These are phyloP conservation scores for Fusarium sp. DNA, from an alignment of 2,329 filamentous ascomycete genomes.

Conservation along the genomic window DNA sequence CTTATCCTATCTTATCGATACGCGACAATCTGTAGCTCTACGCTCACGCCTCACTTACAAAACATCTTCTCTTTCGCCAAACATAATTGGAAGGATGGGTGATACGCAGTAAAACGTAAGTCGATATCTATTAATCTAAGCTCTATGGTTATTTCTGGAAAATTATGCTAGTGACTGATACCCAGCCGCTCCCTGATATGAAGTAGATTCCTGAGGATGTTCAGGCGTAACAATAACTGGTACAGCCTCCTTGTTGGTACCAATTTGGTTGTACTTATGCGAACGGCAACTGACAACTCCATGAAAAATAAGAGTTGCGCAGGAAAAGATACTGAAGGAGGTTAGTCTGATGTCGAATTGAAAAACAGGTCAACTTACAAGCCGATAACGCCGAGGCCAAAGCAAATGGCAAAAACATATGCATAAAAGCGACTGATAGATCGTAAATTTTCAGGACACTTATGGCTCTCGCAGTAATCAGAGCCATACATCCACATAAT, in stretches of 20 bases:
- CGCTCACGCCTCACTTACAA: no score
- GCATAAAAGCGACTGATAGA: conserved; percentile 39
- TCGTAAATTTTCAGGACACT: conserved; percentile 30
- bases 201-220: conserved; percentile 8
- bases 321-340: conserved; percentile 54
- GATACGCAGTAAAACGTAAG: rapidly evolving
- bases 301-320: conserved; percentile 56
- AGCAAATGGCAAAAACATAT: conserved; percentile 49
- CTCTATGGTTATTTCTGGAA: background rate
- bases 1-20: background rate
- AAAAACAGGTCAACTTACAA: conserved; percentile 52
- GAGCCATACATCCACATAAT: conserved; percentile 33
- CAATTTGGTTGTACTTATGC: conserved; percentile 47
- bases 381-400: conserved; percentile 55
- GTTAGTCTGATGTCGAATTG: background rate
- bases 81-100: background rate
- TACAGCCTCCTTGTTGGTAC: conserved; percentile 4
- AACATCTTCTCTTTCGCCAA: no score
- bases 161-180: background rate
- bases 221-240: background rate
- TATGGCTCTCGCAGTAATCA: conserved; percentile 42
- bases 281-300: conserved; percentile 57
- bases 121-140: background rate
- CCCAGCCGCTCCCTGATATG: background rate
- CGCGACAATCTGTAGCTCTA: no score